Conservation (phyloP, 257 asterid genomes). For the Lavandula angustifolia region DNA sequence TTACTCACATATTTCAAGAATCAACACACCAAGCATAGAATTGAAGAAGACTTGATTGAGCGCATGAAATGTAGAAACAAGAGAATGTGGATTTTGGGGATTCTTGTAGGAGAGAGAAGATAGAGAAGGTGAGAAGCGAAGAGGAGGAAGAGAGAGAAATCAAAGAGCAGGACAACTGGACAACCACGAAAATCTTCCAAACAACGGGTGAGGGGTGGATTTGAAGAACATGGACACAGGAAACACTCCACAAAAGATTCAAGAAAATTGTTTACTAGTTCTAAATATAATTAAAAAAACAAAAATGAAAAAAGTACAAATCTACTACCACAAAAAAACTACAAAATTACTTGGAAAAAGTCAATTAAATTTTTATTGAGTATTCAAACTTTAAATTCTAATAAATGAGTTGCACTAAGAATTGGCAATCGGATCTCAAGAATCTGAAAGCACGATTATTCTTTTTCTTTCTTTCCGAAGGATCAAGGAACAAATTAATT, state of each 20-base stretch:
- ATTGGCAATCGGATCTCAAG: conserved; percentile 16
- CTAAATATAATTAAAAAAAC: background rate
- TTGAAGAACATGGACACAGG: conserved; percentile 36
- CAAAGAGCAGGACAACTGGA: conserved; percentile 45
- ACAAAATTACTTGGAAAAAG: background rate
- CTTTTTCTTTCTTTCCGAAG: too few relatives aligned
- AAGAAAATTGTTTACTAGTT: background rate
- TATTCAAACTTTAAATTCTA: conserved; percentile 23
- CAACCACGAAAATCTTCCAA: conserved; percentile 44
- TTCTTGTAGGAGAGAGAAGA: conserved; percentile 34
- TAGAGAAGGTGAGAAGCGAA: conserved; percentile 14
- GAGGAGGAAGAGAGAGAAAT: conserved; percentile 25
- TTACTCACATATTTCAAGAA: conserved; percentile 29
- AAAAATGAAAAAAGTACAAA: background rate
- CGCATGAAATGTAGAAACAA: conserved; percentile 26
- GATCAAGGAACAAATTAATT: background rate
- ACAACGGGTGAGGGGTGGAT: conserved; percentile 32
- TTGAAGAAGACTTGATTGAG: conserved; percentile 17
- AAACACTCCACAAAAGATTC: background rate
- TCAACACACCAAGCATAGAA: conserved; percentile 20
- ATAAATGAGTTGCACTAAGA: conserved; percentile 25
- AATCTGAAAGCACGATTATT: conserved; percentile 18
- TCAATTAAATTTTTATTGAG: conserved; percentile 12
- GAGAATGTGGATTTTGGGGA: conserved; percentile 26
- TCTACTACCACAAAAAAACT: background rate